Evolutionary conservation across 441 rosid genomes (phyloP).

Genomic region (Sinapis alba): DNA sequence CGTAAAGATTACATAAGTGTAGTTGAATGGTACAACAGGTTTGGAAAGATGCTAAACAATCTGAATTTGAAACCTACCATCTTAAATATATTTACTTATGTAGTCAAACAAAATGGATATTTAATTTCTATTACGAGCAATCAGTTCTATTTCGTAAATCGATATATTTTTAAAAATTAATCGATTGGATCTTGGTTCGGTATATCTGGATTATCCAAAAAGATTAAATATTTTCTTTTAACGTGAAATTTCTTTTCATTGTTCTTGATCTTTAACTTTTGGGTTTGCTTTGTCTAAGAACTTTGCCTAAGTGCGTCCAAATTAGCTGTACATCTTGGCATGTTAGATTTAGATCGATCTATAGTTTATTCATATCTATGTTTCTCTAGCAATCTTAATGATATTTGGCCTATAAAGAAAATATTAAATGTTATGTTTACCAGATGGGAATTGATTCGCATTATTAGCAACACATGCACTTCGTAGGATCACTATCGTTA

Average conservation of each 20-base stretch:
- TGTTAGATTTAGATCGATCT: constrained; percentile 39
- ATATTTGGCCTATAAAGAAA: constrained; percentile 8
- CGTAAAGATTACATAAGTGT: constrained; percentile 35
- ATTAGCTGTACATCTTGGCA: constrained; percentile 28
- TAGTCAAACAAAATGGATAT: no score
- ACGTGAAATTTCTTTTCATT: constrained; percentile 7
- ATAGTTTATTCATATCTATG: background rate
- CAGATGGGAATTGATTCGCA: constrained; percentile 40
- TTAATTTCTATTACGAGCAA: no score
- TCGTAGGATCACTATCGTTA: constrained; percentile 30
- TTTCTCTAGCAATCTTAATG: background rate
- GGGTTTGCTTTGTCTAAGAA: background rate
- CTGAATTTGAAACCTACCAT: no score
- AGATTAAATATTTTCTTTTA: constrained; percentile 16
- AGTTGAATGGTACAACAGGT: no score
- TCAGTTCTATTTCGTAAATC: no score
- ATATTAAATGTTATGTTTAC: constrained; percentile 23
- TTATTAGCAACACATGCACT: constrained; percentile 51
- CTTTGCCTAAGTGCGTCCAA: constrained; percentile 32
- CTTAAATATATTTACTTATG: no score
- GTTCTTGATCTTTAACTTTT: constrained; percentile 11
- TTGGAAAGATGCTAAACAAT: no score
- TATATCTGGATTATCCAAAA: no score
- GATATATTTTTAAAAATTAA: no score
- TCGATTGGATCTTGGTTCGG: no score